These are phyloP conservation scores for Handroanthus guayacan DNA, from an alignment of 257 asterid species.

Conservation along the genomic window DNA sequence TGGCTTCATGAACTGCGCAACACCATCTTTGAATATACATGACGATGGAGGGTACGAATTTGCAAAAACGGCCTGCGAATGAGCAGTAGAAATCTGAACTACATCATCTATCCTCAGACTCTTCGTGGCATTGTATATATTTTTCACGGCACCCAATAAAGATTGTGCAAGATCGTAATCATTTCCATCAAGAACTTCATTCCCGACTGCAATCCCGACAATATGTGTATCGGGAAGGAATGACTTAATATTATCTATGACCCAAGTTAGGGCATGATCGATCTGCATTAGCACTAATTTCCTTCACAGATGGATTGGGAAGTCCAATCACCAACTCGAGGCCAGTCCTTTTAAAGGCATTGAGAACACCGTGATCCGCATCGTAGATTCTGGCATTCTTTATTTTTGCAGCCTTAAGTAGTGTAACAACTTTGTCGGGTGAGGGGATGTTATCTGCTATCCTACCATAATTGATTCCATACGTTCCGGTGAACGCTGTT, in stretches of 20 bases:
- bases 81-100: constrained; percentile 86
- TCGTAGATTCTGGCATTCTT: constrained; percentile 91
- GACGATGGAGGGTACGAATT: constrained; percentile 92
- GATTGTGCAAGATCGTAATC: constrained; percentile 60
- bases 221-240: constrained; percentile 84
- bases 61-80: constrained; percentile 74
- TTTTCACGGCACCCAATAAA: constrained; percentile 74
- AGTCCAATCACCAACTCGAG: constrained; percentile 93
- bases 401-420: constrained; percentile 84
- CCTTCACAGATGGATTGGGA: constrained; percentile 70
- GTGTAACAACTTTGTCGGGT: constrained; percentile 78
- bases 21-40: constrained; percentile 73
- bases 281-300: constrained; percentile 69
- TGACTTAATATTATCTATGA: constrained; percentile 78
- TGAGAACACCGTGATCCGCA: constrained; percentile 78
- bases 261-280: constrained; percentile 93
- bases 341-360: constrained; percentile 84
- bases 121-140: constrained; percentile 78
- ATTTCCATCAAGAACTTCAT: constrained; percentile 72
- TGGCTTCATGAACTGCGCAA: constrained; percentile 80
- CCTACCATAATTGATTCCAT: constrained; percentile 94
- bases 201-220: constrained; percentile 91
- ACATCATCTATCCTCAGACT: constrained; percentile 56
- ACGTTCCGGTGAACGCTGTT: constrained; percentile 85
- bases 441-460: constrained; percentile 94